Evolutionary conservation across 208 protist genomes (phyloP).

Genomic region (Wallacemonas collosoma): DNA sequence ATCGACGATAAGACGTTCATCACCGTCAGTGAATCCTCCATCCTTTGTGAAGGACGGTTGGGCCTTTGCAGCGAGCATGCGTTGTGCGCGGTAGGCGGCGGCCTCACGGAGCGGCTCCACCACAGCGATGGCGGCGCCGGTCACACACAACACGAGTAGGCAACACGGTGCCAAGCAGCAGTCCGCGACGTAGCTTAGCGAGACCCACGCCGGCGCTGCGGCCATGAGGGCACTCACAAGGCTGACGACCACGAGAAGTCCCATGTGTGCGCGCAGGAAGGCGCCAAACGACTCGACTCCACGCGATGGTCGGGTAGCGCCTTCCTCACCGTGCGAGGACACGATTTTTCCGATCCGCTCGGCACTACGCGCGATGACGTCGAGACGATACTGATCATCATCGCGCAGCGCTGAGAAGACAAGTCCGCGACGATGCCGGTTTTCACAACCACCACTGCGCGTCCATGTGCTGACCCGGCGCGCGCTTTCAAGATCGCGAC

Average conservation of each 20-base stretch:
- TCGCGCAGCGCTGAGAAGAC: conserved; percentile 10
- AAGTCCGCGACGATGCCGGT: neutral
- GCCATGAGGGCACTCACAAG: neutral
- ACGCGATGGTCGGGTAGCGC: neutral
- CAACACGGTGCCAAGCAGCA: neutral
- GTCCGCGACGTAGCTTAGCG: neutral
- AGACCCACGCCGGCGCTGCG: neutral
- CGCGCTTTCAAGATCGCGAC: neutral
- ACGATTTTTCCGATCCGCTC: neutral
- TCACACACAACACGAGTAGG: neutral
- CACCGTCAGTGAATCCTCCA: neutral
- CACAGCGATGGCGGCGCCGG: neutral
- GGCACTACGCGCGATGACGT: neutral
- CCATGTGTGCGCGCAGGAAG: neutral
- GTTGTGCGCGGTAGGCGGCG: conserved; percentile 7
- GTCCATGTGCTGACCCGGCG: neutral
- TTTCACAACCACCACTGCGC: neutral
- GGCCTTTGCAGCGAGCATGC: neutral
- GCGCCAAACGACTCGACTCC: neutral
- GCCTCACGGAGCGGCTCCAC: conserved; percentile 10
- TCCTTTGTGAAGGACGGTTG: no score
- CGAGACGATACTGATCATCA: conserved; percentile 14
- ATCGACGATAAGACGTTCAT: neutral
- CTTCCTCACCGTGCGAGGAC: neutral
- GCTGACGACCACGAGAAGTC: neutral